These are phyloP conservation scores for Penicillium simplicissimum DNA, from an alignment of 495 filamentous ascomycete genomes.

Conservation along the genomic window DNA sequence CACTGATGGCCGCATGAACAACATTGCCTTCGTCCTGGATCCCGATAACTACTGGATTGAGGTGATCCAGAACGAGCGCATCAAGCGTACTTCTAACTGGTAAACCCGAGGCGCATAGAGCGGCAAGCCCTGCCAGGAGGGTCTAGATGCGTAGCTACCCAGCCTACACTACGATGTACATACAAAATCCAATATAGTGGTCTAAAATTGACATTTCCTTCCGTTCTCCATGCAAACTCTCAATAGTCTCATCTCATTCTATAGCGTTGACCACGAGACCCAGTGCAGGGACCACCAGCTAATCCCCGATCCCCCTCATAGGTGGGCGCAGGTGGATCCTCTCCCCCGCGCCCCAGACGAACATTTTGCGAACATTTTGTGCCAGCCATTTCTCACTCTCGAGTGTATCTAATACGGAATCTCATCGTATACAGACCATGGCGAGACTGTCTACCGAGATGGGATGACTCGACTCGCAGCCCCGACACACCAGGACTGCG, in stretches of 20 bases:
- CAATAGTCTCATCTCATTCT: neutral
- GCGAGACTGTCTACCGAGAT: neutral
- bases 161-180: constrained; percentile 3
- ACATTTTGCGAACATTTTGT: constrained; percentile 11
- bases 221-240: neutral
- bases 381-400: neutral
- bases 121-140: neutral
- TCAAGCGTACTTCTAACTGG: constrained; percentile 52
- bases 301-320: constrained; percentile 22
- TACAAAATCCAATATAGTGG: constrained; percentile 1
- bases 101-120: constrained; percentile 15
- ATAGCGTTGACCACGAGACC: neutral
- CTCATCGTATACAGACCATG: constrained; percentile 8
- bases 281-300: constrained; percentile 9
- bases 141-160: neutral
- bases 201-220: neutral
- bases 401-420: neutral
- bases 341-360: constrained; percentile 12
- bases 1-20: constrained; percentile 89
- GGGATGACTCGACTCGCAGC: constrained; percentile 14
- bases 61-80: constrained; percentile 69
- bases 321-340: constrained; percentile 25
- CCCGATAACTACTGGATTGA: constrained; percentile 95
- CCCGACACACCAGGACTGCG: neutral
- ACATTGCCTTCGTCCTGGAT: constrained; percentile 91